phyloP scores from a whole-genome alignment of 2,329 filamentous ascomycete species.

The Colletotrichum viniferum region DNA sequence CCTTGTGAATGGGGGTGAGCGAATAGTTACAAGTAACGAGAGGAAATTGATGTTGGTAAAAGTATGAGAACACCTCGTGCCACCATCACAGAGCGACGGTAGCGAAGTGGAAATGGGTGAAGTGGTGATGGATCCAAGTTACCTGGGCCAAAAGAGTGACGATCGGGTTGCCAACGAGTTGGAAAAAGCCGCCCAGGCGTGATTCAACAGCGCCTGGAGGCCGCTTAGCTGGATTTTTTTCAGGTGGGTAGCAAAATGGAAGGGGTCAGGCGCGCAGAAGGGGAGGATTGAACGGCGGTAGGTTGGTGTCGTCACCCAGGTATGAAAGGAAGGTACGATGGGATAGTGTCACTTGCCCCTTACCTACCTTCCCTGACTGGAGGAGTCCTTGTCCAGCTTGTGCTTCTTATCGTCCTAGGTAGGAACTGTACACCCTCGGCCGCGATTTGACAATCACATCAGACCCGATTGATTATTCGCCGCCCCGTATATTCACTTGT shows the following conservation, averaged over 20 bases:
- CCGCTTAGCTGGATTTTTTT: neutral
- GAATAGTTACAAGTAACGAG: neutral
- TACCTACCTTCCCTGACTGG: neutral
- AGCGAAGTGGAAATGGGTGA: neutral
- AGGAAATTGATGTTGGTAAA: neutral
- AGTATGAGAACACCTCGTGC: neutral
- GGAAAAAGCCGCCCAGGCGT: neutral
- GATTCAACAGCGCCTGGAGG: neutral
- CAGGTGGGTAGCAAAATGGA: neutral
- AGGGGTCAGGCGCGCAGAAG: neutral
- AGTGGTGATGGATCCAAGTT: neutral
- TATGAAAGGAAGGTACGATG: neutral
- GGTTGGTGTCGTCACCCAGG: neutral
- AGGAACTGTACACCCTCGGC: neutral
- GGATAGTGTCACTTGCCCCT: neutral
- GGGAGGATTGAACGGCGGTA: neutral
- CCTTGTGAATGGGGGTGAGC: neutral
- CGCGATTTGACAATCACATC: neutral
- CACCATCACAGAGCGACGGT: neutral
- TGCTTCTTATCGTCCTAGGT: neutral
- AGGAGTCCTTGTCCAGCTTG: neutral
- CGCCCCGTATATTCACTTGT: neutral
- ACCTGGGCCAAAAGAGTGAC: neutral
- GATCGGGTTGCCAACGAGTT: neutral
- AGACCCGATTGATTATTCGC: neutral